Percentiles rank a stretch among this genome's conserved stretches.
Evolutionary conservation across 169 alveolate genomes (phyloP).

Genomic region (Cryptosporidium felis): DNA sequence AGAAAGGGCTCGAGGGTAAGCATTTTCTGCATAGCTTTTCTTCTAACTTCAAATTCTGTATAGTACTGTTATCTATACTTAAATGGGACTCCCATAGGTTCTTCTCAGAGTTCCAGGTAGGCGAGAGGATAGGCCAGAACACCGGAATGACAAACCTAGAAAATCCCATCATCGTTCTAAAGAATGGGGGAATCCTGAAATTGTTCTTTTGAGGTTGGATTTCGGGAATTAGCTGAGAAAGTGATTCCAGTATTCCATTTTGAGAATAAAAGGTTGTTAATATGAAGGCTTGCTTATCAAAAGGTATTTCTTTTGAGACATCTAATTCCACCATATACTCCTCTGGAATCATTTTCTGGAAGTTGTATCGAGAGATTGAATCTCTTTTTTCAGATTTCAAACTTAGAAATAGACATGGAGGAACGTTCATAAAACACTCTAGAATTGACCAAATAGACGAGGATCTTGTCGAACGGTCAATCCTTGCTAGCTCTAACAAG

Average conservation of each 20-base stretch:
- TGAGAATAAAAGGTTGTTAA: constrained; percentile 15
- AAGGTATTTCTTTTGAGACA: neutral
- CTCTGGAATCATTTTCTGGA: constrained; percentile 12
- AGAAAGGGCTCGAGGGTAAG: neutral
- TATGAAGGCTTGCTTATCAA: constrained; percentile 1
- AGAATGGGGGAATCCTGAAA: constrained; percentile 14
- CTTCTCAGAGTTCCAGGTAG: constrained; percentile 11
- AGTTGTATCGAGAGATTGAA: constrained; percentile 8
- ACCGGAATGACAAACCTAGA: neutral
- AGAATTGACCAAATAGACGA: neutral
- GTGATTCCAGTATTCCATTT: constrained; percentile 27
- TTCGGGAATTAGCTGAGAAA: constrained; percentile 40
- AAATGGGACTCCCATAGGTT: constrained; percentile 13
- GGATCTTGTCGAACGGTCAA: neutral
- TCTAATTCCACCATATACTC: neutral
- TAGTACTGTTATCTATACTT: neutral
- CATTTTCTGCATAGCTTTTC: neutral
- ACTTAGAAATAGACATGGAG: constrained; percentile 30
- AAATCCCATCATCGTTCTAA: constrained; percentile 27
- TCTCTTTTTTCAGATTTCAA: constrained; percentile 1
- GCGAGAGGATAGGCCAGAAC: neutral
- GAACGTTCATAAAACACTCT: constrained; percentile 30
- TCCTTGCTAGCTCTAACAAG: constrained; percentile 31
- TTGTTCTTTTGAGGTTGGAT: neutral
- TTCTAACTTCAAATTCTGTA: neutral